phyloP scores from a whole-genome alignment of 768 basidiomycete genomes.

The Bullera alba region DNA sequence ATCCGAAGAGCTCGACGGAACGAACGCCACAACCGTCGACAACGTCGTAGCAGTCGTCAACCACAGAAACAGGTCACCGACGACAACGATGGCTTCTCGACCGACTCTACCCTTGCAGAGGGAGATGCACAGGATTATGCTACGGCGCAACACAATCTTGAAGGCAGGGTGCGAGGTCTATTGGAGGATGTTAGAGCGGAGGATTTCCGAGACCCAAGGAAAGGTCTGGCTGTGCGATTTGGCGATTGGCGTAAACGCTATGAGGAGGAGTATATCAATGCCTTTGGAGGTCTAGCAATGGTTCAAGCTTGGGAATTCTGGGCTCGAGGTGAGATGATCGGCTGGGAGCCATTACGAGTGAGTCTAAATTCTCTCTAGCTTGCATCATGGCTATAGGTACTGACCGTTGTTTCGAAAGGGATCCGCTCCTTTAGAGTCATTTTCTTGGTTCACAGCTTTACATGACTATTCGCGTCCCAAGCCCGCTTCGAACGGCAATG shows the following conservation, averaged over 20 bases:
- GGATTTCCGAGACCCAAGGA: conserved; percentile 73
- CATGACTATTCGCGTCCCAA: conserved; percentile 66
- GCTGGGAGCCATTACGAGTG: conserved; percentile 82
- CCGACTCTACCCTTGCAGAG: conserved; percentile 65
- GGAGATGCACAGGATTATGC: conserved; percentile 65
- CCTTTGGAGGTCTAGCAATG: conserved; percentile 81
- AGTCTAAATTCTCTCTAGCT: conserved; percentile 22
- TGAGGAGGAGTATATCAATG: conserved; percentile 72
- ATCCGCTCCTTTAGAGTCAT: conserved; percentile 57
- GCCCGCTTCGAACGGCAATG: conserved; percentile 14
- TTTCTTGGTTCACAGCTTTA: conserved; percentile 72
- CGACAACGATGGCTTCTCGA: conserved; percentile 73
- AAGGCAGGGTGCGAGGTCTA: conserved; percentile 54
- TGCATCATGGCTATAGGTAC: neutral
- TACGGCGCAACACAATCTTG: conserved; percentile 56
- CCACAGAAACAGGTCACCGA: conserved; percentile 8
- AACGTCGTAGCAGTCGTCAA: conserved; percentile 50
- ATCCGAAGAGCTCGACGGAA: conserved; percentile 55
- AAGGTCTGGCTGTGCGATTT: conserved; percentile 61
- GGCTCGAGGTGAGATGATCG: conserved; percentile 75
- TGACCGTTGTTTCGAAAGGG: conserved; percentile 8
- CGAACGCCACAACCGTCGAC: conserved; percentile 50
- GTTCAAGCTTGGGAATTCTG: conserved; percentile 92
- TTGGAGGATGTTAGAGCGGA: conserved; percentile 74
- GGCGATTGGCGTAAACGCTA: conserved; percentile 69